These are phyloP conservation scores for Cordyceps javanica DNA, from an alignment of 2,329 filamentous ascomycete genomes.

Conservation along the genomic window DNA sequence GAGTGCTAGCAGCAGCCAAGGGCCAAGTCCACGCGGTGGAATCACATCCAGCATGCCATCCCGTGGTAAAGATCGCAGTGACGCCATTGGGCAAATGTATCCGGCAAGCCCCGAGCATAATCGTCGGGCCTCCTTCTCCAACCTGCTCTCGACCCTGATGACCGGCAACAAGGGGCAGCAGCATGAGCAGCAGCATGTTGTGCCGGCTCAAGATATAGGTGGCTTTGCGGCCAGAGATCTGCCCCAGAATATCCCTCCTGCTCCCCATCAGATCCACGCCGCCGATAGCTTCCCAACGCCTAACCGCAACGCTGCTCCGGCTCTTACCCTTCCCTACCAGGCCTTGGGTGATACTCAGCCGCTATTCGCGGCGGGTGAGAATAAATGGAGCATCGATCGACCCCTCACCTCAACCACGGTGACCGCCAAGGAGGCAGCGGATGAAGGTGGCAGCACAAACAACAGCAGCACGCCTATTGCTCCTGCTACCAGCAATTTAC, in stretches of 20 bases:
- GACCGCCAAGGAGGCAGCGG: background rate
- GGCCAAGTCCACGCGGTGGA: background rate
- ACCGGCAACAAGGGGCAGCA: background rate
- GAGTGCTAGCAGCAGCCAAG: background rate
- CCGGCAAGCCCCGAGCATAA: background rate
- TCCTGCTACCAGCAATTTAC: background rate
- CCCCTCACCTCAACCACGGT: background rate
- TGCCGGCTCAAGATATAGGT: background rate
- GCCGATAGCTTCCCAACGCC: background rate
- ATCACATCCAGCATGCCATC: background rate
- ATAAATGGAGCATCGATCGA: background rate
- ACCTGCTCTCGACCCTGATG: background rate
- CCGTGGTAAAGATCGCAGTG: background rate
- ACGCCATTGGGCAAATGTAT: background rate
- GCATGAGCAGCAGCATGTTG: background rate
- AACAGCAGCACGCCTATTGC: background rate
- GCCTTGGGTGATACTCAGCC: background rate
- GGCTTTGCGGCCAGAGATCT: background rate
- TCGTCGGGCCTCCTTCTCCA: conserved; percentile 3
- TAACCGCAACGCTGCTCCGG: background rate
- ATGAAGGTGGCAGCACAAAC: background rate
- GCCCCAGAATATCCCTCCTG: background rate
- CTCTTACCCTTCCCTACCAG: background rate
- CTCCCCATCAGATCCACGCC: background rate
- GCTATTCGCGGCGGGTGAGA: background rate